Conservation (phyloP, 2,329 filamentous ascomycete genomes). For the Coniochaeta prunicola region DNA sequence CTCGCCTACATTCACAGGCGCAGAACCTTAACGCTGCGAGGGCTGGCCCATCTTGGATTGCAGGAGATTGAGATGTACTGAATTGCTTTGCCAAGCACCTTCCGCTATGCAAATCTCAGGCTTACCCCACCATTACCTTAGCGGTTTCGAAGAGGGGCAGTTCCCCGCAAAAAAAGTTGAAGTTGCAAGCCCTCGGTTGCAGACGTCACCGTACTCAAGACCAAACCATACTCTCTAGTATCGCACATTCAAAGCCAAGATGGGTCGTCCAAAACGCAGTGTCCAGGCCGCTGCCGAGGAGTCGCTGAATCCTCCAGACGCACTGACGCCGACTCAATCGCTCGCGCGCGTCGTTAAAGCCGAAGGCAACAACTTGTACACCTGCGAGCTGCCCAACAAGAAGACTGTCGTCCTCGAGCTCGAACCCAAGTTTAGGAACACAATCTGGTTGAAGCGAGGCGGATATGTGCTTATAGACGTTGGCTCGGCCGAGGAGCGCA, state of each 20-base stretch:
- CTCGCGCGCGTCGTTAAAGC: conserved; percentile 75
- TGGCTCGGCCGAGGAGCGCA: conserved; percentile 52
- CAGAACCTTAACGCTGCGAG: too few species aligned
- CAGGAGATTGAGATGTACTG: too few species aligned
- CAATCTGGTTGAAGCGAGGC: conserved; percentile 86
- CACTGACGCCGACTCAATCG: conserved; percentile 53
- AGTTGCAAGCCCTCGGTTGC: background rate
- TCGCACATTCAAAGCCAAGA: conserved; percentile 22
- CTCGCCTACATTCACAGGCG: too few species aligned
- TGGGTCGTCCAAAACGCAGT: conserved; percentile 71
- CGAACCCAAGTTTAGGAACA: conserved; percentile 77
- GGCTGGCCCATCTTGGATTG: too few species aligned
- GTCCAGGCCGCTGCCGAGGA: conserved; percentile 73
- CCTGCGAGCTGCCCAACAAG: conserved; percentile 62
- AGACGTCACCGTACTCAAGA: background rate
- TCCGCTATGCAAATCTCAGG: too few species aligned
- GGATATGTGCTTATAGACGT: conserved; percentile 78
- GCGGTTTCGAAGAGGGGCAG: too few species aligned
- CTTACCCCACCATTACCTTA: too few species aligned
- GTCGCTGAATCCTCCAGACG: conserved; percentile 49
- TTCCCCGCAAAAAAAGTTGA: background rate
- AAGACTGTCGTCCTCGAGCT: conserved; percentile 71
- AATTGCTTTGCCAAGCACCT: too few species aligned
- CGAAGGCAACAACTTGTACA: conserved; percentile 85
- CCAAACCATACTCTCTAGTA: background rate